These are phyloP conservation scores for Akanthomyces uredinophilus DNA, from an alignment of 2,329 filamentous ascomycete genomes.

Conservation along the genomic window DNA sequence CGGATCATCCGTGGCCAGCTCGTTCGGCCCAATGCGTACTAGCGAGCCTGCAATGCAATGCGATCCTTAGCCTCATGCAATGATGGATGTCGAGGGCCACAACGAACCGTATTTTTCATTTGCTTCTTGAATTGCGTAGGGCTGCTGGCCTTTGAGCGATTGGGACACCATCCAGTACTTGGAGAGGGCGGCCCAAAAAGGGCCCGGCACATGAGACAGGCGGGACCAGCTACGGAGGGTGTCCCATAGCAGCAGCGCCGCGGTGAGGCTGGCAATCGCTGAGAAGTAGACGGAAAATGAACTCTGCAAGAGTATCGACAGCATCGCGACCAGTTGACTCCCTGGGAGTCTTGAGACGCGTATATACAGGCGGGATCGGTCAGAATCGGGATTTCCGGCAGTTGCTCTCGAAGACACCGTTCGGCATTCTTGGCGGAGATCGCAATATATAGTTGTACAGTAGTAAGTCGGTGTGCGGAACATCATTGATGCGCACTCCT, in stretches of 20 bases:
- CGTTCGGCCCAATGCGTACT: constrained; percentile 32
- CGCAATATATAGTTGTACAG: too few relatives aligned
- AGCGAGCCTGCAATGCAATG: constrained; percentile 24
- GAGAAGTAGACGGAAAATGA: too few relatives aligned
- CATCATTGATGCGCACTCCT: too few relatives aligned
- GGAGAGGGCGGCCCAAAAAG: constrained; percentile 28
- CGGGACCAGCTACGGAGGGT: constrained; percentile 24
- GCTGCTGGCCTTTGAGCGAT: constrained; percentile 23
- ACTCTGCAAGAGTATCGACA: too few relatives aligned
- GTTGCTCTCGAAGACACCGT: too few relatives aligned
- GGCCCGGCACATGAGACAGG: constrained; percentile 31
- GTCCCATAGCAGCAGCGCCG: background rate
- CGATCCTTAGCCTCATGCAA: background rate
- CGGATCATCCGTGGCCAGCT: constrained; percentile 31
- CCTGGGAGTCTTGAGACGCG: too few relatives aligned
- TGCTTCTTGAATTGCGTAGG: constrained; percentile 22
- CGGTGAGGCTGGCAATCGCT: too few relatives aligned
- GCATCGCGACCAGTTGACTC: too few relatives aligned
- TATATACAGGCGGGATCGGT: too few relatives aligned
- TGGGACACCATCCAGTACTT: constrained; percentile 28
- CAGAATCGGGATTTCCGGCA: too few relatives aligned
- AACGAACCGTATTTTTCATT: constrained; percentile 25
- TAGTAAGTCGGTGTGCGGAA: too few relatives aligned
- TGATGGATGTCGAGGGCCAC: background rate
- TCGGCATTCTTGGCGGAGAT: too few relatives aligned